Percentiles rank a stretch among this genome's conserved stretches.
Conservation (phyloP, 148 eudicot species). For the Beta vulgaris region DNA sequence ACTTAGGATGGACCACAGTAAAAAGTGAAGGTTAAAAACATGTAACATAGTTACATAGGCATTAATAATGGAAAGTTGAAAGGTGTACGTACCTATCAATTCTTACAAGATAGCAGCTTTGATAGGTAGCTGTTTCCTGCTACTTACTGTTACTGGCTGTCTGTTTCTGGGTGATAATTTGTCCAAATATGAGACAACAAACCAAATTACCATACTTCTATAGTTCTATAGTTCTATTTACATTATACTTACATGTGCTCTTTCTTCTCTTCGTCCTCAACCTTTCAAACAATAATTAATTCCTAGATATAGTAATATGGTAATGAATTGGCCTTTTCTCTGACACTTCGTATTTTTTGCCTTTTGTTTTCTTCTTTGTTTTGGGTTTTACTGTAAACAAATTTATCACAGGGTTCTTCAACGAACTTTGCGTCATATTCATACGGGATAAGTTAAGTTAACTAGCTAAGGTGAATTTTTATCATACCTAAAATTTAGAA, state of each 20-base stretch:
- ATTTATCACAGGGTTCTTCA: no score
- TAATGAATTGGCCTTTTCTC: not conserved
- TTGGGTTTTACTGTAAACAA: no score
- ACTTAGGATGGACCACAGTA: slow-evolving; percentile 27
- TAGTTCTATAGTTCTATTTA: no score
- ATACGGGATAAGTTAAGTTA: no score
- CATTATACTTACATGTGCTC: not conserved
- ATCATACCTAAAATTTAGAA: no score
- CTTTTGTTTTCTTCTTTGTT: not conserved
- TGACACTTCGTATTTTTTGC: not conserved
- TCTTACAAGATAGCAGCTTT: slow-evolving; percentile 16
- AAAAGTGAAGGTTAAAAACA: slow-evolving; percentile 7
- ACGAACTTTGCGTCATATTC: no score
- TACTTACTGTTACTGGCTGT: no score
- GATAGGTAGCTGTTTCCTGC: not conserved
- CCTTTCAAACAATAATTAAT: no score
- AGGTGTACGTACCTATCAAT: slow-evolving; percentile 11
- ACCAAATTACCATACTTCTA: no score
- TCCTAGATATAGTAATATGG: no score
- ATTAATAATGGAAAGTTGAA: slow-evolving; percentile 28
- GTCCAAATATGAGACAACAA: slow-evolving; percentile 21
- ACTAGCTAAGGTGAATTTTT: no score
- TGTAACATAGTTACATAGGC: not conserved
- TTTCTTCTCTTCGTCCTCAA: not conserved
- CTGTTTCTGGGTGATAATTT: slow-evolving; percentile 9